These are phyloP conservation scores for Chaetothyriales sp. DNA, from an alignment of 2,329 filamentous ascomycete species.

Conservation along the genomic window DNA sequence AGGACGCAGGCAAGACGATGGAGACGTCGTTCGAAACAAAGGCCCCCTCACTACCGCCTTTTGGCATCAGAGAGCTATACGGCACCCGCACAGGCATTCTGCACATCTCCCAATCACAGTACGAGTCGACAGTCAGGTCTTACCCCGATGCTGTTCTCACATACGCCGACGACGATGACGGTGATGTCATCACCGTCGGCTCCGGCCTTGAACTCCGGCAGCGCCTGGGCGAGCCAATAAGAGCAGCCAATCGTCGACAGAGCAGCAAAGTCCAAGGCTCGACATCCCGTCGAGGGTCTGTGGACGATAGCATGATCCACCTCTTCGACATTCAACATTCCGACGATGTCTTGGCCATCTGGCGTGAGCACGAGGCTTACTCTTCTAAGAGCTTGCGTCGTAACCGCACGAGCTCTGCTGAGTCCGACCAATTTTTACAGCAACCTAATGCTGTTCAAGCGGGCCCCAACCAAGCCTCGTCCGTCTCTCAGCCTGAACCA, in stretches of 20 bases:
- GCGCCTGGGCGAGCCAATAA: conserved; percentile 30
- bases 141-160: conserved; percentile 30
- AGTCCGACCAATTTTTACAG: not conserved
- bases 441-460: not conserved
- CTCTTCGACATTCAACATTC: conserved; percentile 30
- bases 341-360: conserved; percentile 10
- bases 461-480: not conserved
- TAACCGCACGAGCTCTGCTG: not conserved
- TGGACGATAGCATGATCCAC: conserved; percentile 22
- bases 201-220: conserved; percentile 34
- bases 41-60: conserved; percentile 1
- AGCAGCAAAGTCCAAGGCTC: not conserved
- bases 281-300: conserved; percentile 1
- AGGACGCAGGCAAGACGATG: not conserved
- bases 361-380: conserved; percentile 16
- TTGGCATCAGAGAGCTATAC: conserved; percentile 16
- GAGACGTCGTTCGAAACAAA: not conserved
- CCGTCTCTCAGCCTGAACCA: too few relatives aligned
- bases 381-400: conserved; percentile 8
- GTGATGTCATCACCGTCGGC: conserved; percentile 34
- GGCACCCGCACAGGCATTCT: conserved; percentile 23
- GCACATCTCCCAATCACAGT: conserved; percentile 29
- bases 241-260: not conserved
- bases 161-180: conserved; percentile 35
- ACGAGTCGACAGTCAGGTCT: conserved; percentile 29